Evolutionary conservation across 1,139 yeast species (phyloP).

Genomic region (Candida sp.): DNA sequence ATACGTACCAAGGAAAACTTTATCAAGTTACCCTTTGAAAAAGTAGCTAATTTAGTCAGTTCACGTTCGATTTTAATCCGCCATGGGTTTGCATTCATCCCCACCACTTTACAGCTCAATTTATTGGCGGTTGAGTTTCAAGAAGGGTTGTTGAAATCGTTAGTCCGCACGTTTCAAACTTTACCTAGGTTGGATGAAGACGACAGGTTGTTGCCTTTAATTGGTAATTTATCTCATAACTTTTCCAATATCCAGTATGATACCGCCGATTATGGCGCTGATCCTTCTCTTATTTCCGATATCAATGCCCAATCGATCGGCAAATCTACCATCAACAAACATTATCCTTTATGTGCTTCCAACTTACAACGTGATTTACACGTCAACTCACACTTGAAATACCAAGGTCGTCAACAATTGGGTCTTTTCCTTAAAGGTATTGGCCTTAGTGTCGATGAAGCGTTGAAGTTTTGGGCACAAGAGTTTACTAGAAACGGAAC

Average conservation of each 20-base stretch:
- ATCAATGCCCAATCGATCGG: constrained; percentile 66
- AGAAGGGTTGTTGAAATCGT: constrained; percentile 46
- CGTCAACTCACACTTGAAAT: constrained; percentile 69
- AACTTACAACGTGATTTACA: constrained; percentile 62
- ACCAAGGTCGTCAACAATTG: constrained; percentile 81
- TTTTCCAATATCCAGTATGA: constrained; percentile 60
- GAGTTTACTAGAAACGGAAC: constrained; percentile 56
- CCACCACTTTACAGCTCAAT: constrained; percentile 74
- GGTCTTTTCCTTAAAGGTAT: constrained; percentile 84
- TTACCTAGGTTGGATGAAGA: constrained; percentile 90
- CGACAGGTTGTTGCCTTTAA: constrained; percentile 79
- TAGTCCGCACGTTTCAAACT: constrained; percentile 70
- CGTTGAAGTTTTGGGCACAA: constrained; percentile 77
- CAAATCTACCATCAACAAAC: constrained; percentile 50
- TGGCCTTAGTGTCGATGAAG: constrained; percentile 85
- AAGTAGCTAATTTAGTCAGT: constrained; percentile 72
- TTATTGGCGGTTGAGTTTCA: constrained; percentile 67
- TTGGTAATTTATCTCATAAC: constrained; percentile 75
- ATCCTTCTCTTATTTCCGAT: constrained; percentile 38
- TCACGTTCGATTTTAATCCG: constrained; percentile 63
- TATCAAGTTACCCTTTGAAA: constrained; percentile 84
- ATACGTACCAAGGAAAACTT: constrained; percentile 54
- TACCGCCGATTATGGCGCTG: constrained; percentile 20
- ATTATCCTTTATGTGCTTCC: constrained; percentile 83
- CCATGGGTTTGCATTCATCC: constrained; percentile 79